Evolutionary conservation across 495 filamentous ascomycete species (phyloP).

Genomic region (Podospora tetraspora): DNA sequence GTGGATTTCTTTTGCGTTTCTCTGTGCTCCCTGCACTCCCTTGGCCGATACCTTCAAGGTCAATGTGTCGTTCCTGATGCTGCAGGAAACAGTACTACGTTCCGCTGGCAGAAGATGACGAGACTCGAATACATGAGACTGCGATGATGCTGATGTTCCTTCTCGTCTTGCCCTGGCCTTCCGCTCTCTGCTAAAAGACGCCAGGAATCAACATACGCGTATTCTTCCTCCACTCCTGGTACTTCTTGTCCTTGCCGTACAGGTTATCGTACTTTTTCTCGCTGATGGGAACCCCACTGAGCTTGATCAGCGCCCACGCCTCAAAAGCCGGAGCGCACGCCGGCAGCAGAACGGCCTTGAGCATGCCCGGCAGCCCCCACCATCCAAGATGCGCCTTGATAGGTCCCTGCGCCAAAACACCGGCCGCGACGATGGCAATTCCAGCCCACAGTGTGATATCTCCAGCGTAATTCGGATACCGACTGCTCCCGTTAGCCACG

Average conservation of each 20-base stretch:
- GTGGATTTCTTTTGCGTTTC: neutral
- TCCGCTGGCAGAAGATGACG: too few relatives aligned
- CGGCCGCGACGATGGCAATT: slow-evolving; percentile 42
- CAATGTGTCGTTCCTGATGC: too few relatives aligned
- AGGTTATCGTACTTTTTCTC: slow-evolving; percentile 60
- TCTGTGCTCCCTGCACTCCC: too few relatives aligned
- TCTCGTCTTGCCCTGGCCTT: neutral
- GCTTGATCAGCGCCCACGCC: slow-evolving; percentile 52
- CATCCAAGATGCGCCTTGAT: slow-evolving; percentile 42
- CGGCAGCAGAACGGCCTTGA: slow-evolving; percentile 42
- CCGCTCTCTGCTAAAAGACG: neutral
- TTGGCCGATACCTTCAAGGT: too few relatives aligned
- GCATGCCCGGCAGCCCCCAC: slow-evolving; percentile 30
- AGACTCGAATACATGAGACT: too few relatives aligned
- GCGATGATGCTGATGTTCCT: too few relatives aligned
- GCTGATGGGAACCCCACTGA: slow-evolving; percentile 55
- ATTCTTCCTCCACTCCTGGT: slow-evolving; percentile 58
- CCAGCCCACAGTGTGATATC: slow-evolving; percentile 61
- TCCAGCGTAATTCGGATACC: slow-evolving; percentile 64
- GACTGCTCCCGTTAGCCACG: slow-evolving; percentile 27
- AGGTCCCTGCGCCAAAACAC: slow-evolving; percentile 43
- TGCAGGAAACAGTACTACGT: too few relatives aligned
- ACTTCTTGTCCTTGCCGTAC: slow-evolving; percentile 57
- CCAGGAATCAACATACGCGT: slow-evolving; percentile 38
- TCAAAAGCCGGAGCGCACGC: slow-evolving; percentile 58